Conservation (phyloP, 805 yeast species). For the Pichia phayaonensis region DNA sequence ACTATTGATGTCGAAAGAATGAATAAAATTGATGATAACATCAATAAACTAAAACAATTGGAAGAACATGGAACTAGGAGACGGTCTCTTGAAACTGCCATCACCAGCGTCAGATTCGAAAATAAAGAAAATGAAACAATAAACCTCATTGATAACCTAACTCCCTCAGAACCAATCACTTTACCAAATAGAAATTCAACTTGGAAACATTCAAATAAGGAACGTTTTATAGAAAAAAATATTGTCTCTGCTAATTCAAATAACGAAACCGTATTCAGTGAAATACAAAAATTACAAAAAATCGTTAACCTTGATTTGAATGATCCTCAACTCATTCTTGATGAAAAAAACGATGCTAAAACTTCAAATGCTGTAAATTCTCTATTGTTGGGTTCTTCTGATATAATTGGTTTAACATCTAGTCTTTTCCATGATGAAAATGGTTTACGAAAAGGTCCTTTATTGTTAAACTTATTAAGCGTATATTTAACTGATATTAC, state of each 20-base stretch:
- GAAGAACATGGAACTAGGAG: background rate
- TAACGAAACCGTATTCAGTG: background rate
- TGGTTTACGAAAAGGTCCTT: conserved; percentile 73
- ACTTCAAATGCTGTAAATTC: conserved; percentile 37
- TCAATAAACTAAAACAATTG: background rate
- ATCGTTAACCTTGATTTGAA: background rate
- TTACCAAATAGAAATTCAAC: conserved; percentile 7
- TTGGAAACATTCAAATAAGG: conserved; percentile 7
- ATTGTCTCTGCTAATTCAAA: background rate
- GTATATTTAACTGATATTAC: conserved; percentile 51
- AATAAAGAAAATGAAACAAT: conserved; percentile 1
- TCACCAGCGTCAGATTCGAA: background rate
- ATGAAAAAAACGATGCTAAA: conserved; percentile 19
- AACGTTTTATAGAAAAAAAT: conserved; percentile 1
- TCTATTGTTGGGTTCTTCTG: conserved; percentile 61
- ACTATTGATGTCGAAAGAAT: conserved; percentile 2
- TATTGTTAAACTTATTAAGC: conserved; percentile 66
- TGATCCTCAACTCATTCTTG: conserved; percentile 15
- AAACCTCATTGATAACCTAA: background rate
- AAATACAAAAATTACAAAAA: background rate
- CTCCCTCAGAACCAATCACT: conserved; percentile 5
- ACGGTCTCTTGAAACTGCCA: background rate
- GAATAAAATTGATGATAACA: background rate
- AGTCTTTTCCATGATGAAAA: conserved; percentile 69
- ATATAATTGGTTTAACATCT: conserved; percentile 67